A percentile compares a stretch with the other conserved stretches of the same genome.
Conservation (phyloP, 1,284 basidiomycete species). For the Ustilago loliicola region DNA sequence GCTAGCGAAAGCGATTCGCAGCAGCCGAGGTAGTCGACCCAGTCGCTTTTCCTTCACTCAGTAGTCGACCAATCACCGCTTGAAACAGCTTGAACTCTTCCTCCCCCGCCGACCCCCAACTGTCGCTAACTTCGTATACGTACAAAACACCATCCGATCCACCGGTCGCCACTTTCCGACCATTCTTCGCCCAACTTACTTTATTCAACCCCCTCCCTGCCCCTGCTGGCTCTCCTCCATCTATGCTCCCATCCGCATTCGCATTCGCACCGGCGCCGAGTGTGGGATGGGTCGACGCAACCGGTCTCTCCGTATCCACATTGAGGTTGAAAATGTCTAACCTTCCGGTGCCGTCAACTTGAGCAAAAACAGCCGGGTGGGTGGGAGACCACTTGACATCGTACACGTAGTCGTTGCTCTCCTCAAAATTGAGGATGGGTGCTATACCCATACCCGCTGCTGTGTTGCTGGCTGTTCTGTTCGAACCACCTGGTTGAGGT, state of each 20-base stretch:
- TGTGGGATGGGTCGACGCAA: slow-evolving; percentile 12
- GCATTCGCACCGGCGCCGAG: background rate
- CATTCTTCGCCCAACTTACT: slow-evolving; percentile 91
- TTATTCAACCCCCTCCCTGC: slow-evolving; percentile 83
- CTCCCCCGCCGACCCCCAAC: slow-evolving; percentile 37
- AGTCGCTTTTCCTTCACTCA: background rate
- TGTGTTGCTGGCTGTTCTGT: background rate
- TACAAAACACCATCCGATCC: slow-evolving; percentile 92
- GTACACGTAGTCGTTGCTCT: slow-evolving; percentile 98
- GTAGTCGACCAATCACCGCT: slow-evolving; percentile 31
- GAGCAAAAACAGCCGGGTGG: slow-evolving; percentile 93
- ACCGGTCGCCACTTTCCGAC: slow-evolving; percentile 85
- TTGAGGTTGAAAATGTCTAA: slow-evolving; percentile 98
- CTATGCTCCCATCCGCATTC: background rate
- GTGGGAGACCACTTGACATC: slow-evolving; percentile 97
- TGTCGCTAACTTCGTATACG: slow-evolving; percentile 77
- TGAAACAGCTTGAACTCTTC: slow-evolving; percentile 60
- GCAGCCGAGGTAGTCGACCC: background rate
- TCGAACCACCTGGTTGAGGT: too few relatives aligned
- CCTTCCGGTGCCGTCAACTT: slow-evolving; percentile 91
- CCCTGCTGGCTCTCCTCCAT: background rate
- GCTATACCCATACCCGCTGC: background rate
- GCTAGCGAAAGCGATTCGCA: too few relatives aligned
- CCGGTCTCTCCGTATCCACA: slow-evolving; percentile 80
- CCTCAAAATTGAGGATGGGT: slow-evolving; percentile 77